A percentile compares a stretch with the other conserved stretches of the same genome.
Conservation (phyloP, 345 rosid species). For the Melastoma malabathricum region DNA sequence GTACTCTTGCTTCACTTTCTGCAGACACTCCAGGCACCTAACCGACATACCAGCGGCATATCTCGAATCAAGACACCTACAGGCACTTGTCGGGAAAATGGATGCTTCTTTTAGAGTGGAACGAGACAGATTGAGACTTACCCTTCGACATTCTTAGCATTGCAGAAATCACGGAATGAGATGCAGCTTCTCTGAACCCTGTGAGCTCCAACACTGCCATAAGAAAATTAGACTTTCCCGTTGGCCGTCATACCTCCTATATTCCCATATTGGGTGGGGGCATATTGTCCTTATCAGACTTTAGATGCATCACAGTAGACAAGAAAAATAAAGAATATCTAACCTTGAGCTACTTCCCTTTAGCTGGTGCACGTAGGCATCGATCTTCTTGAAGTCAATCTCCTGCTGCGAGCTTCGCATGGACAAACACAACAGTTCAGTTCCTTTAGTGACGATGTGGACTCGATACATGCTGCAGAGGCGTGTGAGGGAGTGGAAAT, state of each 20-base stretch:
- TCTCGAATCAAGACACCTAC: background rate
- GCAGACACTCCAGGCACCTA: conserved; percentile 75
- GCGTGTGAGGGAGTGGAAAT: background rate
- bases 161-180: conserved; percentile 66
- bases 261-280: too few species aligned
- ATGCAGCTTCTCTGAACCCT: conserved; percentile 76
- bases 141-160: conserved; percentile 68
- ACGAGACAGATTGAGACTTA: conserved; percentile 14
- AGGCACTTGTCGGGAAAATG: background rate
- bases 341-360: conserved; percentile 99
- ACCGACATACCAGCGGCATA: conserved; percentile 1
- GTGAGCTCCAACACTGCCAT: conserved; percentile 81
- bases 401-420: conserved; percentile 47
- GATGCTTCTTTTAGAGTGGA: background rate
- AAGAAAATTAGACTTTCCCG: background rate
- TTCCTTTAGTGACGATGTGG: background rate
- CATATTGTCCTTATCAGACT: background rate
- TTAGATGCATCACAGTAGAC: background rate
- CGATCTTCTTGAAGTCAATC: conserved; percentile 75
- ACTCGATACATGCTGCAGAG: background rate
- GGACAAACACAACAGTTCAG: background rate
- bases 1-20: conserved; percentile 77
- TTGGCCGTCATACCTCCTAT: background rate
- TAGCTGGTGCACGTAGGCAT: conserved; percentile 85
- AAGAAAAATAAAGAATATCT: background rate